Base-by-base conservation (phyloP, 1,284 basidiomycete species). In the Cryptococcus sp. region DNA sequence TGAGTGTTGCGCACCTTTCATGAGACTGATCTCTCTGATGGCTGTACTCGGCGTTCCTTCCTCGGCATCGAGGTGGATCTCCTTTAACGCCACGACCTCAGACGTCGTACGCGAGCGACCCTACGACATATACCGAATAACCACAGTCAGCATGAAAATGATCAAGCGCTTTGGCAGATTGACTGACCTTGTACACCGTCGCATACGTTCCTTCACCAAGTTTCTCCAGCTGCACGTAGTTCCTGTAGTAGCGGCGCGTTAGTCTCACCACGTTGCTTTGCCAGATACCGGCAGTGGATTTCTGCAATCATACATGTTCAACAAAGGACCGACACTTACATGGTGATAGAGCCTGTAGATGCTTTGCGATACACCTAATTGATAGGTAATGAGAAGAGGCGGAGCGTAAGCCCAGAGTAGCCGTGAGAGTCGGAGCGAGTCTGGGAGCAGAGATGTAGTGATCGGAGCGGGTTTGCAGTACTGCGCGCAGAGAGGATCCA, bases 11-110 rank as follows among this genome's bases (percentile, higher is more conserved):
- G 44, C 53, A 77, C 77, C 77, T 79, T 98, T 99, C 71, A 99
- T 82, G 61, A 99, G 81, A 78, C 91, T 93, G 78, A 99, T 98
- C 81, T 99, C 95, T 54, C 95, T 86, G 74, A 99, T 96, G 57
- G 95, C 95, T 16, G 96, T 99, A 68, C 89, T 92, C 5, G 95
- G 95, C 19, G 98, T 95, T 22, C 95, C 95, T 75, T 99, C 96
- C 79, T 99, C 95, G 19, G 93, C 92, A 78, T 99, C 96, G 39
- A 99, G 86, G 57, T 95, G 85, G 72, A 99, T 99, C 84, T 99
- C 98, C 85, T 99, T 99, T 72, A 94, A 82, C 49, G 93, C 93
- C 52, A 93, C 94, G 68, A 78, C 76, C 61, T 79, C 91, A 85
- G 78, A 86, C 74, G 80, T 90, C 86, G 52, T 86, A 86, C 66